phyloP scores from a whole-genome alignment of 345 rosid species.

The Xanthoceras sorbifolium region DNA sequence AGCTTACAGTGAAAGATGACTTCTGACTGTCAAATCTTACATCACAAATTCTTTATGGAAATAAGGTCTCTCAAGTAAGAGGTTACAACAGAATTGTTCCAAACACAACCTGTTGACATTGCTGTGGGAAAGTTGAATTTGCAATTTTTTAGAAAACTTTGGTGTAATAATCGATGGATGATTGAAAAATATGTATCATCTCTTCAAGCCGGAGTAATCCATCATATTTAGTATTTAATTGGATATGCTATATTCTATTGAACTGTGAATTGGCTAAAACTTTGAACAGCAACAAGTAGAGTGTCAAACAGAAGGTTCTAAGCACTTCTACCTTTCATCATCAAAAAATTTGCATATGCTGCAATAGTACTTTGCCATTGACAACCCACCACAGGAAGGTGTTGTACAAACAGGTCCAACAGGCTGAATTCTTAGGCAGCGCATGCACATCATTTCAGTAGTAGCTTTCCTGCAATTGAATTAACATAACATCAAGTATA shows the following conservation, averaged over 20 bases:
- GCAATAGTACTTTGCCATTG: slow-evolving; percentile 82
- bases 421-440: slow-evolving; percentile 67
- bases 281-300: not conserved
- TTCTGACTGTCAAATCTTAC: not conserved
- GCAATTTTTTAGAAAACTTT: not conserved
- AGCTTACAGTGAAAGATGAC: not conserved
- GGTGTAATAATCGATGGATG: not conserved
- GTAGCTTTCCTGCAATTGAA: slow-evolving; percentile 60
- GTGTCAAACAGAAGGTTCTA: not conserved
- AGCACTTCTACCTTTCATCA: slow-evolving; percentile 52
- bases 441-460: slow-evolving; percentile 89
- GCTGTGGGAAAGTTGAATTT: not conserved
- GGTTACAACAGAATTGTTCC: slow-evolving; percentile 7
- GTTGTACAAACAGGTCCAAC: slow-evolving; percentile 62
- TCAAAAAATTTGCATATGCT: slow-evolving; percentile 62
- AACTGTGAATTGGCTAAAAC: not conserved
- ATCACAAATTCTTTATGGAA: not conserved
- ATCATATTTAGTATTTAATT: not conserved
- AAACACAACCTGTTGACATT: not conserved
- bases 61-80: slow-evolving; percentile 1
- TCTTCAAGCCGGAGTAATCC: not conserved
- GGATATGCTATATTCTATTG: not conserved
- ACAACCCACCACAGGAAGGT: slow-evolving; percentile 55
- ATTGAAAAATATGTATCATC: not conserved
- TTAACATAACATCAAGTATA: slow-evolving; percentile 15